Evolutionary conservation across 768 basidiomycete species (phyloP).

Genomic region (Tephrocybe sp.): DNA sequence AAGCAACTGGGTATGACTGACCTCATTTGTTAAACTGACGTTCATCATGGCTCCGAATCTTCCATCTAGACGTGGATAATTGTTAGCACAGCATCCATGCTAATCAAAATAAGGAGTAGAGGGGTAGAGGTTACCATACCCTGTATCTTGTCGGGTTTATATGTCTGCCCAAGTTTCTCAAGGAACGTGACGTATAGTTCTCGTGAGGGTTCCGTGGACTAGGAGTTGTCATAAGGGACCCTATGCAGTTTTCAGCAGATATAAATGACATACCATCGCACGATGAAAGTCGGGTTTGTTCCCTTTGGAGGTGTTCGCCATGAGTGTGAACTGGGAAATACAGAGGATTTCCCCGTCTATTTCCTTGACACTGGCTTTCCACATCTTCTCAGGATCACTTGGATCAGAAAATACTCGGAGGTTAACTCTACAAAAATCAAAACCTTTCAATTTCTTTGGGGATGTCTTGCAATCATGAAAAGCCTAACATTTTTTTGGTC

Average conservation of each 20-base stretch:
- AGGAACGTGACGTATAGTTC: slow-evolving; percentile 74
- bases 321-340: slow-evolving; percentile 91
- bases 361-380: slow-evolving; percentile 88
- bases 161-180: slow-evolving; percentile 60
- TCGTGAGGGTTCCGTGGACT: slow-evolving; percentile 70
- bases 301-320: slow-evolving; percentile 86
- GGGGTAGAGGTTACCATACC: slow-evolving; percentile 50
- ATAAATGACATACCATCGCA: slow-evolving; percentile 69
- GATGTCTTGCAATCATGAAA: neutral
- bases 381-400: slow-evolving; percentile 58
- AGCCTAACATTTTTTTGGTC: slow-evolving; percentile 78
- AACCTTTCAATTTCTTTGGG: slow-evolving; percentile 2
- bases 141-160: slow-evolving; percentile 76
- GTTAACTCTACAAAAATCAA: slow-evolving; percentile 49
- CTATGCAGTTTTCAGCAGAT: neutral
- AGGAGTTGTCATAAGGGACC: neutral
- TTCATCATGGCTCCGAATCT: slow-evolving; percentile 97
- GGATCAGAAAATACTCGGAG: slow-evolving; percentile 73
- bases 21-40: slow-evolving; percentile 86
- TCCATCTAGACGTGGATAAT: slow-evolving; percentile 63
- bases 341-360: slow-evolving; percentile 90
- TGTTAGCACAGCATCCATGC: neutral
- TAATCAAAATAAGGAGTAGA: neutral
- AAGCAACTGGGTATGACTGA: slow-evolving; percentile 28
- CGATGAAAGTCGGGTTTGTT: slow-evolving; percentile 91